Conservation (phyloP, 1,284 basidiomycete genomes). For the Leccinum proximum region DNA sequence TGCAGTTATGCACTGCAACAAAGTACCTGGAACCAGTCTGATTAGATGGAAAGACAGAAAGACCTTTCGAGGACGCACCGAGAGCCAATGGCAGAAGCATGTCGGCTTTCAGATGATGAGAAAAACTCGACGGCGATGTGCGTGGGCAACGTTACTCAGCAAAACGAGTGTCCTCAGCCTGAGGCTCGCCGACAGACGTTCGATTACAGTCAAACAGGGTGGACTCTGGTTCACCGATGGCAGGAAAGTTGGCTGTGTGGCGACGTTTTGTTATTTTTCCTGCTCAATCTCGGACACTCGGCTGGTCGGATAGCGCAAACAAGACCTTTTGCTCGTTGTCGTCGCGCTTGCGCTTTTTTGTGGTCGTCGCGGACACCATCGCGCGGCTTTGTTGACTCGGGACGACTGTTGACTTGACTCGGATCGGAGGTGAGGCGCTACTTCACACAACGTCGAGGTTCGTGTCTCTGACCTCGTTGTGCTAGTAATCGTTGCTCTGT, state of each 20-base stretch:
- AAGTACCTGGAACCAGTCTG: conserved; percentile 47
- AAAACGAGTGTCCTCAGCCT: conserved; percentile 36
- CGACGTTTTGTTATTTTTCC: conserved; percentile 8
- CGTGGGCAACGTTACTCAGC: conserved; percentile 38
- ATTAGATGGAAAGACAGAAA: conserved; percentile 10
- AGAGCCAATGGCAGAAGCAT: conserved; percentile 50
- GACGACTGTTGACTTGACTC: conserved; percentile 5
- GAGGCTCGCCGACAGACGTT: conserved; percentile 25
- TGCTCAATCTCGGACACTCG: conserved; percentile 27
- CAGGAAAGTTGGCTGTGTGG: conserved; percentile 70
- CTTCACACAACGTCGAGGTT: conserved; percentile 24
- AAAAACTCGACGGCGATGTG: conserved; percentile 63
- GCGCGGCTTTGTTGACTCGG: conserved; percentile 13
- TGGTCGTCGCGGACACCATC: conserved; percentile 32
- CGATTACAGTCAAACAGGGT: conserved; percentile 68
- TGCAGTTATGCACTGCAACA: conserved; percentile 60
- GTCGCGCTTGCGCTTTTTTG: conserved; percentile 65
- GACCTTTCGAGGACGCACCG: conserved; percentile 41
- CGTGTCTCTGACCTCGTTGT: conserved; percentile 18
- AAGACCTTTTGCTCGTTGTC: conserved; percentile 38
- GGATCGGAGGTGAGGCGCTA: background rate
- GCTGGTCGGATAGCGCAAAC: conserved; percentile 43
- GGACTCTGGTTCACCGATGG: conserved; percentile 54
- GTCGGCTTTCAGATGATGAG: conserved; percentile 42
- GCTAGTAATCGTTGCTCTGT: conserved; percentile 11